Conservation (phyloP, 345 rosid genomes). For the Acer campestre region DNA sequence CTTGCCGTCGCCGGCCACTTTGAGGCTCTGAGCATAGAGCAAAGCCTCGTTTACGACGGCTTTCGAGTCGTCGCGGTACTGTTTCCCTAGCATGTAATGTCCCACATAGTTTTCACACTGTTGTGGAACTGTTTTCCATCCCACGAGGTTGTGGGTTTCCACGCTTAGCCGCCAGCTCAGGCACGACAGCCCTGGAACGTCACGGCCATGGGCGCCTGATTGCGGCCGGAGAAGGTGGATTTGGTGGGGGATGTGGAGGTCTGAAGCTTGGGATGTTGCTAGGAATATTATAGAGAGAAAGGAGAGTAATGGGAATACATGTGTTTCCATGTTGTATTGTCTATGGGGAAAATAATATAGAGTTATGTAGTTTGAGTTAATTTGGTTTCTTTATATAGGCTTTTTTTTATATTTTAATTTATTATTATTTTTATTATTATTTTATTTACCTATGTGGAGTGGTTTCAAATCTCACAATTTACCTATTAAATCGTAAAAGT, state of each 20-base stretch:
- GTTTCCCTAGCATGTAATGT: conserved; percentile 43
- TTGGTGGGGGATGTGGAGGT: conserved; percentile 9
- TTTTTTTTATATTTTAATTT: too few species aligned
- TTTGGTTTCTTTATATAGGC: too few species aligned
- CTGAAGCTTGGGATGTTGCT: conserved; percentile 20
- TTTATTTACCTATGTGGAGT: too few species aligned
- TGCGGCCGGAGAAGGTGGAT: conserved; percentile 51
- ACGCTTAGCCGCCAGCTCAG: conserved; percentile 48
- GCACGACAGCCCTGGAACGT: conserved; percentile 25
- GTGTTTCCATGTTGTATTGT: background rate
- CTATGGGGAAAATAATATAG: background rate
- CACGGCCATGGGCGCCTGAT: conserved; percentile 24
- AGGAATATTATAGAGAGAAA: conserved; percentile 10
- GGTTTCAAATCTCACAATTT: too few species aligned
- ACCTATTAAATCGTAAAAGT: too few species aligned
- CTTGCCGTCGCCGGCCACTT: conserved; percentile 37
- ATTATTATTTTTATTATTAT: too few species aligned
- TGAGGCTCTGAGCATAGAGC: conserved; percentile 25
- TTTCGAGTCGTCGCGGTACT: conserved; percentile 32
- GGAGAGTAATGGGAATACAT: background rate
- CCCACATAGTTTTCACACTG: conserved; percentile 42
- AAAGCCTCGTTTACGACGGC: background rate
- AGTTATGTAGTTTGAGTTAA: too few species aligned
- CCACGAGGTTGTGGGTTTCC: conserved; percentile 40
- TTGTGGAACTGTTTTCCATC: conserved; percentile 34